A percentile compares a stretch with the other conserved stretches of the same genome.
phyloP scores from a whole-genome alignment of 2,329 filamentous ascomycete genomes.

The Fusarium sp. region DNA sequence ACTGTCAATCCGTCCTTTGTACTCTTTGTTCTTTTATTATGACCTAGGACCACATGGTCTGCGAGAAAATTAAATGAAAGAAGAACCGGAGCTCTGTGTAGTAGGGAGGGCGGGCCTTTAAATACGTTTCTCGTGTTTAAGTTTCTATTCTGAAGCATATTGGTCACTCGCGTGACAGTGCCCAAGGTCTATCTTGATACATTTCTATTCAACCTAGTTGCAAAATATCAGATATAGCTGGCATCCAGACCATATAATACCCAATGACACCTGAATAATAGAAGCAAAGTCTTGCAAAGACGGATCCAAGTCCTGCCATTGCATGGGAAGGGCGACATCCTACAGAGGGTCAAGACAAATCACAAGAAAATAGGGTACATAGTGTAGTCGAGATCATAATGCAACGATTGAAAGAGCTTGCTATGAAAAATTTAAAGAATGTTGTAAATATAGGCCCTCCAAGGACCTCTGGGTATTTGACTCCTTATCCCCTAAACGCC shows the following conservation, averaged over 20 bases:
- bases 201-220: neutral
- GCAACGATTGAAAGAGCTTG: neutral
- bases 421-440: slow-evolving; percentile 13
- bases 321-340: neutral
- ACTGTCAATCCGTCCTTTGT: neutral
- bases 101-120: neutral
- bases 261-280: neutral
- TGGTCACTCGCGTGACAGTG: neutral
- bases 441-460: slow-evolving; percentile 13
- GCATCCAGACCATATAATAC: neutral
- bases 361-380: neutral
- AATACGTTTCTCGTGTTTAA: neutral
- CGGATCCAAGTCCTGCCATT: neutral
- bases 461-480: slow-evolving; percentile 37
- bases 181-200: neutral
- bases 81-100: neutral
- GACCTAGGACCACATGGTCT: neutral
- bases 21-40: neutral
- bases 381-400: neutral
- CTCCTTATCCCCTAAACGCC: slow-evolving; percentile 34
- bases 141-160: neutral
- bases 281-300: neutral
- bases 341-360: neutral
- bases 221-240: neutral
- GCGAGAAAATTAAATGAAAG: neutral